Conservation (phyloP, 139 green algal species). For the Tetraselmis chui region DNA sequence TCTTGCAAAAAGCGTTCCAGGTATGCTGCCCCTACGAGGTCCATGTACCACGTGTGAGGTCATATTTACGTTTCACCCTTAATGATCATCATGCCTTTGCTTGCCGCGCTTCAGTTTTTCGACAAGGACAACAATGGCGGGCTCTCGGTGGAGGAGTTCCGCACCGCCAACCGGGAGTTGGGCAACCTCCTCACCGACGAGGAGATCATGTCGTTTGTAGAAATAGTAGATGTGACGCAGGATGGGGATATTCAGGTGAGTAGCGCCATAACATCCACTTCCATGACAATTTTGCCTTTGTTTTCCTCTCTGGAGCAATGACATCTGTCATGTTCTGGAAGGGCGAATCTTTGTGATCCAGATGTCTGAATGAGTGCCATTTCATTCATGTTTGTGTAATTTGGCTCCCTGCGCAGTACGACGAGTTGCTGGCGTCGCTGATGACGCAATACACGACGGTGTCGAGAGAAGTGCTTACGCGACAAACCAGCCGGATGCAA, state of each 20-base stretch:
- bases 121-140: background rate
- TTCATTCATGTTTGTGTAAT: too few relatives aligned
- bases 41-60: too few relatives aligned
- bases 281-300: too few relatives aligned
- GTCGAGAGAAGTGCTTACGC: background rate
- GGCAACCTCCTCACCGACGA: background rate
- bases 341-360: too few relatives aligned
- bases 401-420: too few relatives aligned
- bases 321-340: too few relatives aligned
- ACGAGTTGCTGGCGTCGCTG: background rate
- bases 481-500: background rate
- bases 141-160: background rate
- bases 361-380: too few relatives aligned
- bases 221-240: background rate
- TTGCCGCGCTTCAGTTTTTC: background rate
- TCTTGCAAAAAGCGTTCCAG: background rate
- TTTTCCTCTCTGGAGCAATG: too few relatives aligned
- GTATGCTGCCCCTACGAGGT: too few relatives aligned
- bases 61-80: too few relatives aligned
- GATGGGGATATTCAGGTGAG: background rate
- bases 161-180: background rate
- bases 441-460: background rate
- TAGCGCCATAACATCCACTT: too few relatives aligned
- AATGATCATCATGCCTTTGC: too few relatives aligned
- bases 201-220: background rate